Base-by-base conservation (phyloP, 495 filamentous ascomycete genomes). In the Podospora conica region DNA sequence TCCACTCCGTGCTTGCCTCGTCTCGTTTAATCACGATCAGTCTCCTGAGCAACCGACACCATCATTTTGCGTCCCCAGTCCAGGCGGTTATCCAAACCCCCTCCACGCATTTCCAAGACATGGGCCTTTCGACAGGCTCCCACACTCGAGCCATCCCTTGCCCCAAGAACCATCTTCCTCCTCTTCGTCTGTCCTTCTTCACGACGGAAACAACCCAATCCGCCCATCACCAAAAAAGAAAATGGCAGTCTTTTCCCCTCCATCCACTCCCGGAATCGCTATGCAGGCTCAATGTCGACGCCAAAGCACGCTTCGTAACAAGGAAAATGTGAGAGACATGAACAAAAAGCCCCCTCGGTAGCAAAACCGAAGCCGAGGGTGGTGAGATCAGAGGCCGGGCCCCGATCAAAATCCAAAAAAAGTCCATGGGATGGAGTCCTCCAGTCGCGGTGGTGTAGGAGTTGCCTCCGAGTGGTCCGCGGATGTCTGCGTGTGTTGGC, bases 401-500 rank as follows among this genome's bases (percentile, higher is more conserved):
- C 9, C 18, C 40, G 40, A n/a, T 48, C 40, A 15, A 2, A 48
- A 24, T 56, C 55, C 55, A 23, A 24, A 1, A 21, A 23, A 55
- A 56, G 22, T 21, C 53, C 53, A 55, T 20, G 22, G 53, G 15
- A 23, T 0, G 18, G 22, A 4, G 7, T 12, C 4, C 21, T 59
- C 57, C 57, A 59, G 21, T 9, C 55, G 9, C 22, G 25, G 3
- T 59, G 3, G 25, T 31, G 20, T 58, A 63, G 64, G 68, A 71
- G 72, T 74, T 67, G 70, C 68, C 70, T 68, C 70, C 53, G 18
- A 61, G 28, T 25, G 33, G 58, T 63, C 53, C 21, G 23, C 65
- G n/a, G 15, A 4, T 62, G 18, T 61, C 25, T 55, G 48, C 20
- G 24, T 40, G 58, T 48, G 40, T 48, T 8, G 29, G 15, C 40